Percentiles rank a stretch among this genome's conserved stretches.
phyloP scores from a whole-genome alignment of 2,329 filamentous ascomycete species.

The Penicillium sp. region DNA sequence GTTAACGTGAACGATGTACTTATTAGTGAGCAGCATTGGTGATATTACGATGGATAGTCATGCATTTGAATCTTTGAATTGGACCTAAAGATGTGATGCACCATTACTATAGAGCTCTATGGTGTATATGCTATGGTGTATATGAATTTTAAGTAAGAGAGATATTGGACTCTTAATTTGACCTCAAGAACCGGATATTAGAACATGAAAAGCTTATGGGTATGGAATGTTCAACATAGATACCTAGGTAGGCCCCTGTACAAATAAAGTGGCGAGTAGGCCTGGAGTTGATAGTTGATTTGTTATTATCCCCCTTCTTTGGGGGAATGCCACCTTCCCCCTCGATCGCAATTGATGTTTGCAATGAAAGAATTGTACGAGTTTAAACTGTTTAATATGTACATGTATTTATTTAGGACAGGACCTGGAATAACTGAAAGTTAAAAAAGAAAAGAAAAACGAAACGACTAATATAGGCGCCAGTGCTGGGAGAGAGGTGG shows the following conservation, averaged over 20 bases:
- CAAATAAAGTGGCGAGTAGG: not conserved
- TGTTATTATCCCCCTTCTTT: constrained; percentile 9
- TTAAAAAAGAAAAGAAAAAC: too few species aligned
- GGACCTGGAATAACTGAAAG: not conserved
- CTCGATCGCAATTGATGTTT: constrained; percentile 4
- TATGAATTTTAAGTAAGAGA: not conserved
- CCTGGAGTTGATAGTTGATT: not conserved
- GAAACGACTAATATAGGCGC: not conserved
- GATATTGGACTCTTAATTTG: not conserved
- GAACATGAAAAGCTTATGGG: not conserved
- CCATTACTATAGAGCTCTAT: not conserved
- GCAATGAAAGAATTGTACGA: not conserved
- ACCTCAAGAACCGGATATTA: not conserved
- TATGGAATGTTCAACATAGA: not conserved
- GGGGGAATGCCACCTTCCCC: not conserved
- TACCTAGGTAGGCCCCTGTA: not conserved
- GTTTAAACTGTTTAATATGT: not conserved
- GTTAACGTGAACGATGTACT: constrained; percentile 42
- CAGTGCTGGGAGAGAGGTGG: not conserved
- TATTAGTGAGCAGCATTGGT: constrained; percentile 31
- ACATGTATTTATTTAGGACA: not conserved
- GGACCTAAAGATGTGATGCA: not conserved
- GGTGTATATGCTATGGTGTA: not conserved
- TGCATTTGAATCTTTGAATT: not conserved
- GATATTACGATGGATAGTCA: not conserved